Base-by-base conservation (phyloP, 345 rosid species). In the Passiflora organensis region DNA sequence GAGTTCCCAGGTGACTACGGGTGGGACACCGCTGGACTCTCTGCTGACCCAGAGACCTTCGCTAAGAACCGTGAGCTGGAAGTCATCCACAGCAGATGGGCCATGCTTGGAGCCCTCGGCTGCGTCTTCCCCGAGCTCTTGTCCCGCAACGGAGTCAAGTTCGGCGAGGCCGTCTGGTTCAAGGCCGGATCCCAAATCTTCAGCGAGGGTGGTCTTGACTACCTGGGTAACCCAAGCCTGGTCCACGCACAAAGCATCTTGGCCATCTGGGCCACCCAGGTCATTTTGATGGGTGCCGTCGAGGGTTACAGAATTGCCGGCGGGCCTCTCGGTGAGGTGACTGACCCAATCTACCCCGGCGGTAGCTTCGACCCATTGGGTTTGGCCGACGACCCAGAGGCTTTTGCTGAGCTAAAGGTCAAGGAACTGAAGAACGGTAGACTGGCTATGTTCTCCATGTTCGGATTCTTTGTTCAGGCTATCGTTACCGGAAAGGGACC, bases 351-450 rank as follows among this genome's bases (percentile, higher is more conserved):
- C n/a, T n/a, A n/a, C n/a, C n/a, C n/a, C n/a, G n/a, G n/a, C n/a
- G n/a, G n/a, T n/a, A n/a, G 96, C 72, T 84, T 84, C 14, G 95
- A 87, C 85, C 95, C 95, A 16, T 74, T 84, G 73, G 89, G 86
- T 1, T 63, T 88, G 18, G 95, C 91, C 13, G 84, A 75, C 43
- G 96, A 89, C 77, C 95, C 91, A 0, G 94, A 89, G 23, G 95
- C 96, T 0, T 85, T 89, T 19, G 91, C 95, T 0, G 91, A 85
- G 74, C 68, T 88, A 11, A 88, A 88, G 79, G 93, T 85, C 10
- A 87, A 82, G 75, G 96, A 87, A 64, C 91, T 82, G n/a, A n/a
- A n/a, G n/a, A n/a, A n/a, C n/a, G n/a, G n/a, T n/a, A n/a, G n/a
- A n/a, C n/a, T n/a, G n/a, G n/a, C n/a, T n/a, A n/a, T n/a, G n/a